Base-by-base conservation (phyloP, 257 asterid species). In the Lithospermum erythrorhizon region DNA sequence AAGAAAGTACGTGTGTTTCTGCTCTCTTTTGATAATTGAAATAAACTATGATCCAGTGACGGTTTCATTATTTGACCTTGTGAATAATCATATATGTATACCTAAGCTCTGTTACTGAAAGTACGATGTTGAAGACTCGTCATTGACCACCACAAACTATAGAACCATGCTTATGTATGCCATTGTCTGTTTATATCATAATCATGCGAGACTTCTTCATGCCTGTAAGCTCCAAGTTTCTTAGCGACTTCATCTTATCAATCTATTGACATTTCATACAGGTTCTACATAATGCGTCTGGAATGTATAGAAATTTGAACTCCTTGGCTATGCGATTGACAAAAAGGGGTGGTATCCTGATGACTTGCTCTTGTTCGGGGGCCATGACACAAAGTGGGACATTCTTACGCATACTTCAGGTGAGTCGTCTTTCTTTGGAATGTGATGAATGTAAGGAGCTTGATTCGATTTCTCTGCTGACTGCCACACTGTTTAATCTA, bases 311-410 rank as follows among this genome's bases (percentile, higher is more conserved):
- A 81, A 91, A 84, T 70, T 72, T 91, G 71, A 91, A 91, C 73
- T 79, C 91, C 66, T 73, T 91, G 74, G 98, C 97, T 11, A 91
- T 91, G 97, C 83, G 75, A 82, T 25, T 88, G 70, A 86, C 95
- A 57, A 82, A 68, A 78, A 80, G 73, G 49, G 95, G 96, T 59
- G 98, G 98, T 58, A 73, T 88, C 57, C 73, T 91, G 55, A 91
- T 91, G 98, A 91, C 95, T 22, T 91, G 98, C 81, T 88, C 98
- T 0, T 91, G 97, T 75, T 91, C 98, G 66, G 98, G 98, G 52
- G 98, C 98, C 20, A 81, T 91, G 94, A 86, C 98, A 65, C 98
- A 82, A 71, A 88, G 97, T 71, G 98, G 98, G 61, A 76, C n/a
- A 68, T 84, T 88, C 83, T 76, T 84, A 35, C 77, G 75, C 17